These are phyloP conservation scores for Chrysopogon serrulatus DNA, from an alignment of 176 grass and related monocot species.

Conservation along the genomic window DNA sequence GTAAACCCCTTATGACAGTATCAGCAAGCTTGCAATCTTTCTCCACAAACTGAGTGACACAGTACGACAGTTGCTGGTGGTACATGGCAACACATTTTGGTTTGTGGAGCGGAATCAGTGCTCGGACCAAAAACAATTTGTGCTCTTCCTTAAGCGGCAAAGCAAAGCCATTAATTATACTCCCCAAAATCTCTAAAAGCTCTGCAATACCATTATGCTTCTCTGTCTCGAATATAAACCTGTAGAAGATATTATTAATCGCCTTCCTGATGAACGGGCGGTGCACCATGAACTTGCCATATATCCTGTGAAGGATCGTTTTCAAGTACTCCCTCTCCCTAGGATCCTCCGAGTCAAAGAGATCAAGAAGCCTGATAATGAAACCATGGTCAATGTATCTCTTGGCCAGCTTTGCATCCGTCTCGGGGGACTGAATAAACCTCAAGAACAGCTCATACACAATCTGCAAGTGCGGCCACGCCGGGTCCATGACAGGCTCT, in stretches of 20 bases:
- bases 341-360: constrained; percentile 71
- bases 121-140: constrained; percentile 64
- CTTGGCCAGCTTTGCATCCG: constrained; percentile 67
- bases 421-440: constrained; percentile 67
- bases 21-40: constrained; percentile 84
- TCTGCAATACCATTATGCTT: constrained; percentile 71
- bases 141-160: constrained; percentile 78
- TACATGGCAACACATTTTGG: constrained; percentile 74
- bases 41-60: constrained; percentile 71
- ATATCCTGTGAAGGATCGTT: constrained; percentile 81
- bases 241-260: constrained; percentile 75
- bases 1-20: constrained; percentile 69
- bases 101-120: constrained; percentile 71
- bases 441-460: constrained; percentile 74
- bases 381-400: constrained; percentile 62
- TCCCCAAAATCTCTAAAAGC: constrained; percentile 67
- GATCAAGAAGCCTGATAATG: constrained; percentile 60
- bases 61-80: constrained; percentile 71
- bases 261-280: constrained; percentile 71
- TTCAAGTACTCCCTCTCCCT: constrained; percentile 81
- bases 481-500: constrained; percentile 70
- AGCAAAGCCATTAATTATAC: constrained; percentile 82
- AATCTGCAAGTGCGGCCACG: constrained; percentile 68
- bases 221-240: constrained; percentile 77
- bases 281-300: constrained; percentile 81